These are phyloP conservation scores for Hypomyces rosellus DNA, from an alignment of 2,329 filamentous ascomycete genomes.

Conservation along the genomic window DNA sequence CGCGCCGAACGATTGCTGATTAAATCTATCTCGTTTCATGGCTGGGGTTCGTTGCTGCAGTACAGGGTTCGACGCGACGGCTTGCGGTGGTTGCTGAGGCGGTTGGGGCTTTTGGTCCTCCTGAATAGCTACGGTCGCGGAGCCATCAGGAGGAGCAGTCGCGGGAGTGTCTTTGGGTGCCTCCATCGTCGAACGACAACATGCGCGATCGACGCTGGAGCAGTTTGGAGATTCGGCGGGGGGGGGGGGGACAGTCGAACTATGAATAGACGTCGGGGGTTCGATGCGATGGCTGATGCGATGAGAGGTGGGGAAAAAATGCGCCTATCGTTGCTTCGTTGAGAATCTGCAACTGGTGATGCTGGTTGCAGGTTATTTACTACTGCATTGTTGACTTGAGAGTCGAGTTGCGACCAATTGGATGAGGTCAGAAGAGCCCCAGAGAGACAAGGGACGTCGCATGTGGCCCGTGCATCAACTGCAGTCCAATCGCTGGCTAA, in stretches of 20 bases:
- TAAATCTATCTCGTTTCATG: conserved; percentile 46
- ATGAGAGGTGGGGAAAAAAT: background rate
- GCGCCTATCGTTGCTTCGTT: conserved; percentile 1
- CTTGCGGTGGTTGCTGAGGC: conserved; percentile 16
- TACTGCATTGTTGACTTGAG: background rate
- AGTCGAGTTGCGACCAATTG: conserved; percentile 12
- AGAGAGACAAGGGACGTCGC: background rate
- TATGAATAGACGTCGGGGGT: background rate
- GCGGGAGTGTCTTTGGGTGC: conserved; percentile 3
- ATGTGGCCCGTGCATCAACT: conserved; percentile 4
- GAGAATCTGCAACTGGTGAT: conserved; percentile 7
- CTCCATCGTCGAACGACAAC: conserved; percentile 8
- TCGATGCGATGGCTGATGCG: background rate
- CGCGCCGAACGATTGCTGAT: conserved; percentile 60
- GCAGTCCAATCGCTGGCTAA: background rate
- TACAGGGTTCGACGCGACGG: conserved; percentile 15
- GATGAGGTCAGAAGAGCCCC: conserved; percentile 12
- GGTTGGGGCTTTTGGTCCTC: conserved; percentile 13
- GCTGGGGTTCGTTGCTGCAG: conserved; percentile 21
- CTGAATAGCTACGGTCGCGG: conserved; percentile 4
- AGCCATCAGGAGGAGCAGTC: conserved; percentile 1
- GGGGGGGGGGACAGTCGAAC: background rate
- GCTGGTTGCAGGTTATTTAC: background rate
- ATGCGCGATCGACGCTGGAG: background rate
- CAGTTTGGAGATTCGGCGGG: background rate